These are phyloP conservation scores for Kuraishia floccosa DNA, from an alignment of 805 yeast species.

Conservation along the genomic window DNA sequence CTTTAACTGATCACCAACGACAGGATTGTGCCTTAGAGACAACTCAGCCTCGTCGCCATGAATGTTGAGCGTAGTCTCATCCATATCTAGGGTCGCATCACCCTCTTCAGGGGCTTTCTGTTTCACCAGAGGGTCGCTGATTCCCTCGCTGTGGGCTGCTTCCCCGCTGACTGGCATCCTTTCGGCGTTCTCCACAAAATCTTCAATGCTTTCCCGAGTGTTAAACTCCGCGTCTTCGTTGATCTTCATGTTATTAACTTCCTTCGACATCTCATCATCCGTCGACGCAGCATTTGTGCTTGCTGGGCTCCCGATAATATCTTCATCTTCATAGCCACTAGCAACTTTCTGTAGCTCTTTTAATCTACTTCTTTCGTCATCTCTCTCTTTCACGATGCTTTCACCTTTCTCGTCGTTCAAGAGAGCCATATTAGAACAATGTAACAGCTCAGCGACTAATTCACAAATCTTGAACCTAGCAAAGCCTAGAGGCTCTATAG, in stretches of 20 bases:
- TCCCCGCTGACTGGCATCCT: no score
- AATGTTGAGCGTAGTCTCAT: slow-evolving; percentile 15
- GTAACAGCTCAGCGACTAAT: slow-evolving; percentile 84
- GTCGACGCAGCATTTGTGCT: slow-evolving; percentile 10
- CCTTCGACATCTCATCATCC: slow-evolving; percentile 21
- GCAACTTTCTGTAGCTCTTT: slow-evolving; percentile 18
- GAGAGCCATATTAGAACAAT: slow-evolving; percentile 94
- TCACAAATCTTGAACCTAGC: slow-evolving; percentile 88
- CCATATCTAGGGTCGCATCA: slow-evolving; percentile 15
- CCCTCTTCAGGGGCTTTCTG: no score
- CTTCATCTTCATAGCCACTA: slow-evolving; percentile 15
- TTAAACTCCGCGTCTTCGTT: slow-evolving; percentile 2
- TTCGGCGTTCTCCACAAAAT: no score
- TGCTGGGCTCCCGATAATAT: not conserved
- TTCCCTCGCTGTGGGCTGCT: no score
- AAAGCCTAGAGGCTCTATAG: slow-evolving; percentile 72
- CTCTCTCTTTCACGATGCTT: slow-evolving; percentile 55
- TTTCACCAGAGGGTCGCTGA: no score
- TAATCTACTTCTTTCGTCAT: slow-evolving; percentile 47
- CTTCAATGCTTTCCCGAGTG: slow-evolving; percentile 1
- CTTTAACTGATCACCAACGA: slow-evolving; percentile 82
- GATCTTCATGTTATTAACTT: slow-evolving; percentile 16
- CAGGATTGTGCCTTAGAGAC: slow-evolving; percentile 42
- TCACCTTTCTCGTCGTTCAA: slow-evolving; percentile 72
- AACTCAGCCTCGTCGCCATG: slow-evolving; percentile 11